Evolutionary conservation across 768 basidiomycete species (phyloP), one percentile per base, ranked within the genome.

Genomic region (Russula sp.): DNA sequence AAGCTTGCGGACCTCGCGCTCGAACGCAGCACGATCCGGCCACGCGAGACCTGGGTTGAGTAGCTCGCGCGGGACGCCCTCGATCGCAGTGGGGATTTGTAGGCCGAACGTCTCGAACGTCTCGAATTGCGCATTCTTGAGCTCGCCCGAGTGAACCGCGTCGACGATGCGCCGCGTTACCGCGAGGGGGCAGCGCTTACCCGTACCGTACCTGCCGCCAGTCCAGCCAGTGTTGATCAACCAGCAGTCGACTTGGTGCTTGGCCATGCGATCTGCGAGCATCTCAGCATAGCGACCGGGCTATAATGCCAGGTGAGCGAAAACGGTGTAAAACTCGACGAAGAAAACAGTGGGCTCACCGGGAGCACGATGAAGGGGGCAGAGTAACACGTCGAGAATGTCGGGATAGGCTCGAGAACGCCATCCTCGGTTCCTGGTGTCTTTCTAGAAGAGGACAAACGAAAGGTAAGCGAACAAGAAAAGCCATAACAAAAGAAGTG

Each of bases 351-450:
- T 35, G 22, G 16, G 20, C 84, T 43, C 71, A 87, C 86, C 75
- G 97, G 96, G 59, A 97, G 90, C 68, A 98, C 88, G 73, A 99
- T 98, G 83, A 99, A 98, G n/a, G 97, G 97, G 45, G 95, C 93
- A 68, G 89, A 90, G 83, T 98, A 99, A 76, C 97, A 98, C 36
- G 95, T 98, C 20, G 94, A 97, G 84, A 99, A 99, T 45, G 97
- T 98, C 25, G 97, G 97, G 65, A 96, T 95, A 61, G 97, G 97
- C 74, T 99, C 97, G 48, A 97, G 81, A 34, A 99, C 90, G 72
- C 96, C 96, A 70, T 98, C 96, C 73, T 98, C 96, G 4, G 96
- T 98, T 58, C 95, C 95, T n/a, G 95, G 95, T 1, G 95, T 98
- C 83, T 98, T 98, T 67, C 87, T 88, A 51, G 51, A 42, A n/a